Evolutionary conservation across 228 moss, liverwort and hornwort species (phyloP), one percentile per base, ranked within the genome.

Genomic region (Sphagnum magellanicum): DNA sequence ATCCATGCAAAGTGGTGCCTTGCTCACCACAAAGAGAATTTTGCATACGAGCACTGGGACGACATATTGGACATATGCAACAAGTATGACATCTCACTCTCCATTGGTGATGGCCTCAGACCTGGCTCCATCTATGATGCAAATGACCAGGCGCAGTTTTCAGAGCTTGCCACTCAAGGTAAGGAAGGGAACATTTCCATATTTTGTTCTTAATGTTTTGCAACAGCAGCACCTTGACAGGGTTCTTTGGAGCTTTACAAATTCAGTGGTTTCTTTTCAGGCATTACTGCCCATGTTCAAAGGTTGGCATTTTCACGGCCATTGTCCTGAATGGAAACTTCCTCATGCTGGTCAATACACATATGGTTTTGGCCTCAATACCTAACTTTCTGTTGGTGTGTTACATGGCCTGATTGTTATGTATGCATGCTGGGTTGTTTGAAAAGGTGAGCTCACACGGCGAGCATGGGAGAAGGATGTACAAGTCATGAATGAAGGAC

Each of bases 1-100:
- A 96, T 96, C 66, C 96, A 96, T 60, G 96, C 96, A 0, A 96
- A 96, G 68, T 96, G 96, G 96, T 96, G 96, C 69, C 89, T 96
- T 61, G 86, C 96, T 17, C 84, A 96, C 63, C 96, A 93, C 71
- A 89, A 89, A 62, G 96, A 96, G 77, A 96, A 96, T 64, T 96
- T 96, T 50, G 91, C 93, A 0, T 93, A 89, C 72, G 82, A 91
- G 8, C 93, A 96, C 50, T 93, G 96, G 96, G 96, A 91, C 58
- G 93, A 93, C 16, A 96, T 96, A 52, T 70, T 96, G 59, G 91
- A 96, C 60, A 96, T 93, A 66, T 93, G 95, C 84, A 91, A 89
- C 83, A 64, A 86, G 73, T 96, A 92, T 49, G 95, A 96, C 49
- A 89, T 96, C 53, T 78, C 91, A 8, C 93, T 96, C 47, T 96